These are phyloP conservation scores for Fusarium torulosum DNA, from an alignment of 2,329 filamentous ascomycete genomes.

Conservation along the genomic window DNA sequence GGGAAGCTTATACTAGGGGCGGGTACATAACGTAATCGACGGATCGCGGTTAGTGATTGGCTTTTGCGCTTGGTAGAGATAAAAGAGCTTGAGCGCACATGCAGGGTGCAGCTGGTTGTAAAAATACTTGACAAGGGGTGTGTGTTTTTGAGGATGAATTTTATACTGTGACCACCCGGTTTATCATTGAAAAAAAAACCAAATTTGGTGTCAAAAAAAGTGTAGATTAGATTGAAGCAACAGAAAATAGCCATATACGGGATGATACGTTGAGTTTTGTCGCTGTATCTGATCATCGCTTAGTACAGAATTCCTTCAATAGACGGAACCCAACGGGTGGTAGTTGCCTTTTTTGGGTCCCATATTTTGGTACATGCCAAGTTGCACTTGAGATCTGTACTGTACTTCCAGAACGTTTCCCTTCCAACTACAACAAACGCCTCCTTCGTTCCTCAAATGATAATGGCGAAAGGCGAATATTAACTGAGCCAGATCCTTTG, in stretches of 20 bases:
- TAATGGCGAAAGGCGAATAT: constrained; percentile 42
- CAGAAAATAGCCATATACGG: not conserved
- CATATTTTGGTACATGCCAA: constrained; percentile 48
- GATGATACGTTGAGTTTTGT: not conserved
- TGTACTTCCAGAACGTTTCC: constrained; percentile 44
- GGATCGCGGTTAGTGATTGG: constrained; percentile 23
- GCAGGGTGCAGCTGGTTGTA: constrained; percentile 3
- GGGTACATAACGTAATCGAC: constrained; percentile 32
- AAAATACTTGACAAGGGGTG: constrained; percentile 1
- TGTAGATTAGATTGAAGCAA: not conserved
- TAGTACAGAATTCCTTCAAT: constrained; percentile 19
- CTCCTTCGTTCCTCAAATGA: constrained; percentile 28
- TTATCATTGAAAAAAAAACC: not conserved
- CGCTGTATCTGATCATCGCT: not conserved
- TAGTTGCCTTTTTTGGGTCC: constrained; percentile 37
- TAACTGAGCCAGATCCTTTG: constrained; percentile 26
- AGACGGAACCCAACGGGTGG: constrained; percentile 25
- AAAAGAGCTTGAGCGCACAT: constrained; percentile 16
- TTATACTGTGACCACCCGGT: too few relatives aligned
- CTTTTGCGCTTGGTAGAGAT: constrained; percentile 25
- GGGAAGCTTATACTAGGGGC: constrained; percentile 18
- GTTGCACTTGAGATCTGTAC: constrained; percentile 49
- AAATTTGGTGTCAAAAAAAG: too few relatives aligned
- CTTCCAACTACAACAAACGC: constrained; percentile 39
- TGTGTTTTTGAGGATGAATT: not conserved